phyloP scores from a whole-genome alignment of 208 protist species.

The Crithidia acanthocephali region DNA sequence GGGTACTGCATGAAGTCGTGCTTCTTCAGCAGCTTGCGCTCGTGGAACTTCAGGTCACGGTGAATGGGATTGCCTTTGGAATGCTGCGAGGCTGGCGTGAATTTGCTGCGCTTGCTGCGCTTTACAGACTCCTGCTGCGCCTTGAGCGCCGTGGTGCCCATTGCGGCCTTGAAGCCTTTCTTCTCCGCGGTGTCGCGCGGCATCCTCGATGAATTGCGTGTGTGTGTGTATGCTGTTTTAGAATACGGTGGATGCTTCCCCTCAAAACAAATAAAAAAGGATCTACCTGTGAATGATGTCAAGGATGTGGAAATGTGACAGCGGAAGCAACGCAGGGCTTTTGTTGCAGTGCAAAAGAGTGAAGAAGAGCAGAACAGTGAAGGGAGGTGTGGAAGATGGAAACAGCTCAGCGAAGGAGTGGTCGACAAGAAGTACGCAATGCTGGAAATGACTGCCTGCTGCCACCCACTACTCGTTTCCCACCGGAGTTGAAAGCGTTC shows the following conservation, averaged over 20 bases:
- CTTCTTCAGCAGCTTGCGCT: conserved; percentile 91
- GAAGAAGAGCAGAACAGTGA: not conserved
- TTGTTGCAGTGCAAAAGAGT: not conserved
- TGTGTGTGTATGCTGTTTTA: not conserved
- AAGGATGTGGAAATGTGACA: no score
- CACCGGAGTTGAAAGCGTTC: no score
- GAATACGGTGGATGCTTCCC: no score
- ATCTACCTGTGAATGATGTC: no score
- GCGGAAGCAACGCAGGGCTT: no score
- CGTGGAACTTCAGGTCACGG: conserved; percentile 87
- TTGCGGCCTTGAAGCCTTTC: conserved; percentile 51
- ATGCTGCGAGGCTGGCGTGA: conserved; percentile 71
- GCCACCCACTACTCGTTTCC: no score
- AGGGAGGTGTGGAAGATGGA: not conserved
- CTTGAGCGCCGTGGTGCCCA: conserved; percentile 56
- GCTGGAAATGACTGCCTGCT: no score
- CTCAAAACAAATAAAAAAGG: no score
- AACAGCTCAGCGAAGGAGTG: no score
- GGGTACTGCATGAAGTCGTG: conserved; percentile 94
- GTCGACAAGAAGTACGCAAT: no score
- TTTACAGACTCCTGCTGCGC: conserved; percentile 59
- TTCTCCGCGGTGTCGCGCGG: conserved; percentile 65
- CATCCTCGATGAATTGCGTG: conserved; percentile 32
- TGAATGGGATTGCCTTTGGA: conserved; percentile 87
- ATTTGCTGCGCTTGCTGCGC: conserved; percentile 85